These are phyloP conservation scores for Yamadazyma pseudoaaseri DNA, from an alignment of 1,139 yeast genomes.

Conservation along the genomic window DNA sequence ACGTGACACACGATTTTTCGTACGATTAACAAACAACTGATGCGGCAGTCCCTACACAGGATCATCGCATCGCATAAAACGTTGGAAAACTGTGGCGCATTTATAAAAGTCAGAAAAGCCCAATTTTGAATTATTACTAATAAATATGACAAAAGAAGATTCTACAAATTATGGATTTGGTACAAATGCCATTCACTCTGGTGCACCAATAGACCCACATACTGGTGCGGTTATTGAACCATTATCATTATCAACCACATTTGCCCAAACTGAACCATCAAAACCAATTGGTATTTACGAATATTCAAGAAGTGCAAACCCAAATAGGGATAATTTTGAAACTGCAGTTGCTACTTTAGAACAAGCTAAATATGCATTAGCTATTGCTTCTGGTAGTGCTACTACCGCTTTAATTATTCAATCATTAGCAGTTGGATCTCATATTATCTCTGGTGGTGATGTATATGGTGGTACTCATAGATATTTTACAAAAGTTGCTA, in stretches of 20 bases:
- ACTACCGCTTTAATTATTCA: slow-evolving; percentile 79
- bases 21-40: too few species aligned
- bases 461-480: slow-evolving; percentile 94
- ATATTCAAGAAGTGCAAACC: slow-evolving; percentile 86
- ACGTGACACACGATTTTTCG: too few species aligned
- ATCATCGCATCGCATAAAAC: slow-evolving; percentile 4
- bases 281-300: slow-evolving; percentile 78
- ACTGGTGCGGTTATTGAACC: slow-evolving; percentile 92
- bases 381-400: slow-evolving; percentile 85
- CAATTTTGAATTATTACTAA: not conserved
- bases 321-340: slow-evolving; percentile 84
- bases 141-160: slow-evolving; percentile 17
- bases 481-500: slow-evolving; percentile 84
- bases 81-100: slow-evolving; percentile 4
- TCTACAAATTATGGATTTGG: slow-evolving; percentile 50
- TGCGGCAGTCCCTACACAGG: not conserved
- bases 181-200: slow-evolving; percentile 83
- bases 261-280: slow-evolving; percentile 77
- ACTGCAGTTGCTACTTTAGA: slow-evolving; percentile 78
- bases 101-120: slow-evolving; percentile 1
- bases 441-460: slow-evolving; percentile 80
- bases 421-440: slow-evolving; percentile 69
- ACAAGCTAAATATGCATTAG: slow-evolving; percentile 74
- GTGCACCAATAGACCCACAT: slow-evolving; percentile 67
- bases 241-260: slow-evolving; percentile 81